Conservation (phyloP, 768 basidiomycete species). For the Phanerochaete carnosa region DNA sequence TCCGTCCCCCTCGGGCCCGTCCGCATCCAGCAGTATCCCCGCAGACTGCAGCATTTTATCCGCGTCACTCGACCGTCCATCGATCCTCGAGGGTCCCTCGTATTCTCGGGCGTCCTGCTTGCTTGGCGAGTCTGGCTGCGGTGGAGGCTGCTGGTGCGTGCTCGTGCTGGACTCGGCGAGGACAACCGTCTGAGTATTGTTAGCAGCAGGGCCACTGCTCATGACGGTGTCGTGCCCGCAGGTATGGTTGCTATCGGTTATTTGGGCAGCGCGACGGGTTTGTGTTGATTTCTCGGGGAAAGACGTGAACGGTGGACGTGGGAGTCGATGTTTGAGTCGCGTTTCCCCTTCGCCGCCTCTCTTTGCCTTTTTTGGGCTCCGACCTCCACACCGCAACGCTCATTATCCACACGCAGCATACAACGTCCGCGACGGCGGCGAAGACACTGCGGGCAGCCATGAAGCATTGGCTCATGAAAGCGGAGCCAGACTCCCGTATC, state of each 20-base stretch:
- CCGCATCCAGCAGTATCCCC: not conserved
- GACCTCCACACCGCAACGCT: not conserved
- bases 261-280: conserved; percentile 7
- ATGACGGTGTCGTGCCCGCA: conserved; percentile 28
- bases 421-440: not conserved
- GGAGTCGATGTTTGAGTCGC: conserved; percentile 26
- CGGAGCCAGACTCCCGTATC: conserved; percentile 79
- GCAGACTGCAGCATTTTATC: conserved; percentile 14
- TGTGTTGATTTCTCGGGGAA: conserved; percentile 1
- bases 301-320: conserved; percentile 11
- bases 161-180: conserved; percentile 18
- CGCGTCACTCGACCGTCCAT: conserved; percentile 15
- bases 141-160: conserved; percentile 30
- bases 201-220: conserved; percentile 40
- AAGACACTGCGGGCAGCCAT: not conserved
- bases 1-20: conserved; percentile 2
- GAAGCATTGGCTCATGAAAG: conserved; percentile 74
- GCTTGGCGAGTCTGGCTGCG: conserved; percentile 11
- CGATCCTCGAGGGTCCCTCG: conserved; percentile 6
- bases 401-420: not conserved
- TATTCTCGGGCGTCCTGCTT: conserved; percentile 3
- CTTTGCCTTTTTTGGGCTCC: conserved; percentile 3
- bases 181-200: conserved; percentile 28
- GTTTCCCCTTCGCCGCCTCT: conserved; percentile 8
- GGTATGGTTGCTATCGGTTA: not conserved